Evolutionary conservation across 2,329 filamentous ascomycete genomes (phyloP).

Genomic region (Tolypocladium album): DNA sequence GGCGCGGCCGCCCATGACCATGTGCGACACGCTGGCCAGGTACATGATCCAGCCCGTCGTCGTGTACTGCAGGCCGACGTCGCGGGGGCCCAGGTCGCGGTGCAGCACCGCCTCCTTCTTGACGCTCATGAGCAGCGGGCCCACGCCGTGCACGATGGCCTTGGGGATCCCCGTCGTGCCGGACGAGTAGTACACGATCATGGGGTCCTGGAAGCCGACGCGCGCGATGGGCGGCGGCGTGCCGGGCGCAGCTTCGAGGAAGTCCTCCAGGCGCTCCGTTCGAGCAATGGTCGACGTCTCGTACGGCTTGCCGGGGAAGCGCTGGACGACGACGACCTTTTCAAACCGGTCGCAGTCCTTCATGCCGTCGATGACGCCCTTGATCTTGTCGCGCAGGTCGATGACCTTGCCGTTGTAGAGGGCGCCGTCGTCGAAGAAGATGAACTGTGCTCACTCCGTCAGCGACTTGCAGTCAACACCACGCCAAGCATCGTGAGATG

Average conservation of each 20-base stretch:
- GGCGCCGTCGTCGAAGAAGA: conserved; percentile 77
- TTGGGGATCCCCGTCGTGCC: conserved; percentile 79
- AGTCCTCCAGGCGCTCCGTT: conserved; percentile 32
- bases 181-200: conserved; percentile 67
- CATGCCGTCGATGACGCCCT: conserved; percentile 58
- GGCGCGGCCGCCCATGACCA: conserved; percentile 49
- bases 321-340: conserved; percentile 53
- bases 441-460: conserved; percentile 30
- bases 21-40: conserved; percentile 44
- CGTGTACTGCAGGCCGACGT: conserved; percentile 43
- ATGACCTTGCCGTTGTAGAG: conserved; percentile 70
- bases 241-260: conserved; percentile 24
- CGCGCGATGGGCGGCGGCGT: conserved; percentile 42
- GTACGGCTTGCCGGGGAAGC: conserved; percentile 46
- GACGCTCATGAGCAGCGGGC: conserved; percentile 45
- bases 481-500: background rate
- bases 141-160: conserved; percentile 71
- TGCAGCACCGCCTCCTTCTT: conserved; percentile 50
- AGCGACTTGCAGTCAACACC: background rate
- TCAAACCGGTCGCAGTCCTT: conserved; percentile 47
- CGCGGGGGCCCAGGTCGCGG: conserved; percentile 26
- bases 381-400: conserved; percentile 64
- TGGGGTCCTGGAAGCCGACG: conserved; percentile 61
- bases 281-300: conserved; percentile 44
- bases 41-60: conserved; percentile 90